Percentiles rank a stretch among this genome's conserved stretches.
Evolutionary conservation across 805 yeast genomes (phyloP).

Genomic region (Lipomyces lipofer): DNA sequence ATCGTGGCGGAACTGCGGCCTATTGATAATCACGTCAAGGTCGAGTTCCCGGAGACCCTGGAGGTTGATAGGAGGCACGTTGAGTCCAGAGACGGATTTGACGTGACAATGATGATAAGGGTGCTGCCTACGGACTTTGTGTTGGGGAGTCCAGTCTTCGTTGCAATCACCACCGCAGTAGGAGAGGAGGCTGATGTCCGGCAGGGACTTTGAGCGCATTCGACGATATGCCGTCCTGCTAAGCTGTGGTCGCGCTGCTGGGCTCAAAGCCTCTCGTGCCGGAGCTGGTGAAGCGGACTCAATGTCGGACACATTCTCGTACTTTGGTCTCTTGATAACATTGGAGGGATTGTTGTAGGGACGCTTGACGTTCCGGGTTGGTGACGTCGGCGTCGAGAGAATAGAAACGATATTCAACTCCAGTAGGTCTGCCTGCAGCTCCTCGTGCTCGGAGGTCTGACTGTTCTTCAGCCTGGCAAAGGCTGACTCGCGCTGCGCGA

Average conservation of each 20-base stretch:
- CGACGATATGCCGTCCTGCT: slow-evolving; percentile 24
- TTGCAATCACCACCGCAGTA: background rate
- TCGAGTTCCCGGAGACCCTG: slow-evolving; percentile 84
- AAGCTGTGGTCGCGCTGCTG: background rate
- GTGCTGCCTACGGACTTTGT: slow-evolving; percentile 8
- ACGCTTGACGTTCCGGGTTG: slow-evolving; percentile 7
- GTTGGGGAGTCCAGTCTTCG: background rate
- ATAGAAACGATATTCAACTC: background rate
- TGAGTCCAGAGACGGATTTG: background rate
- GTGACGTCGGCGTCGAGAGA: slow-evolving; percentile 1
- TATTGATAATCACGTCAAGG: slow-evolving; percentile 80
- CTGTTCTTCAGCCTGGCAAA: slow-evolving; percentile 6
- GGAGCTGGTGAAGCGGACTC: background rate
- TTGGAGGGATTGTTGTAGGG: background rate
- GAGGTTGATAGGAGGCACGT: slow-evolving; percentile 73
- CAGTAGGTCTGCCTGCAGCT: background rate
- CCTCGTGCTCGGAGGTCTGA: slow-evolving; percentile 15
- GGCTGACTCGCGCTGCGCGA: slow-evolving; percentile 4
- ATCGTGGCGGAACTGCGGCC: slow-evolving; percentile 91
- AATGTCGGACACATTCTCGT: background rate
- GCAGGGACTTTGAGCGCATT: slow-evolving; percentile 29
- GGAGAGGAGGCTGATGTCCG: slow-evolving; percentile 21
- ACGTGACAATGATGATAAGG: slow-evolving; percentile 13
- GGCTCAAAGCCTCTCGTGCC: background rate
- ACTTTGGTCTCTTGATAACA: background rate